Conservation (phyloP, 352 stramenopile species). For the Phytopythium litorale region DNA sequence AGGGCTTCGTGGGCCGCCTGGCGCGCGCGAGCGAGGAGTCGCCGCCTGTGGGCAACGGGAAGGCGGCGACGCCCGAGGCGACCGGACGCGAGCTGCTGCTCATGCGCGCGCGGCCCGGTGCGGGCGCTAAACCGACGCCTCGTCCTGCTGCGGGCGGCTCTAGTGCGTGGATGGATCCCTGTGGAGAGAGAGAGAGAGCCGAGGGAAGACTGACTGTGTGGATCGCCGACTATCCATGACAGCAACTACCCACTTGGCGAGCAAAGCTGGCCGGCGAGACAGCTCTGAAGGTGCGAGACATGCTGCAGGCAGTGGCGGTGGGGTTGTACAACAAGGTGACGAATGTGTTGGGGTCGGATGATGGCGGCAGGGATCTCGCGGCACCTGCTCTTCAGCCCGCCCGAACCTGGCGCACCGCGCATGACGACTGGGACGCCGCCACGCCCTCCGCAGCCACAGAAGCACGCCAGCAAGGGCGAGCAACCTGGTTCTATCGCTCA, state of each 20-base stretch:
- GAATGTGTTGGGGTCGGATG: constrained; percentile 1
- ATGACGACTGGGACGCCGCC: not conserved
- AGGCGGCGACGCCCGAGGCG: not conserved
- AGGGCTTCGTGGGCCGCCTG: constrained; percentile 64
- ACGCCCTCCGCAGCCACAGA: constrained; percentile 3
- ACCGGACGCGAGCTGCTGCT: not conserved
- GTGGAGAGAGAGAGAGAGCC: not conserved
- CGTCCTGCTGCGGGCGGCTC: constrained; percentile 10
- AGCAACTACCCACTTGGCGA: not conserved
- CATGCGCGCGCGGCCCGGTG: not conserved
- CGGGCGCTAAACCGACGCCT: not conserved
- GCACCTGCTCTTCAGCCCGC: constrained; percentile 45
- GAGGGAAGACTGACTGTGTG: not conserved
- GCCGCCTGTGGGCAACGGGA: constrained; percentile 7
- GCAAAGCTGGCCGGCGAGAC: not conserved
- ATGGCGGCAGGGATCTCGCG: constrained; percentile 25
- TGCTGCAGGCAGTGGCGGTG: not conserved
- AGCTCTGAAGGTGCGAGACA: not conserved
- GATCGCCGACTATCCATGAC: not conserved
- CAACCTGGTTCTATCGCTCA: not conserved
- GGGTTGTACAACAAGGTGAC: not conserved
- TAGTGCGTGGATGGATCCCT: not conserved
- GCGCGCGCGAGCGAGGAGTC: constrained; percentile 50
- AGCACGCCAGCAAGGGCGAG: constrained; percentile 7
- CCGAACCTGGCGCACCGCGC: constrained; percentile 6